Evolutionary conservation across 2,329 filamentous ascomycete genomes (phyloP).

Genomic region (Aspergillus fumigatus): DNA sequence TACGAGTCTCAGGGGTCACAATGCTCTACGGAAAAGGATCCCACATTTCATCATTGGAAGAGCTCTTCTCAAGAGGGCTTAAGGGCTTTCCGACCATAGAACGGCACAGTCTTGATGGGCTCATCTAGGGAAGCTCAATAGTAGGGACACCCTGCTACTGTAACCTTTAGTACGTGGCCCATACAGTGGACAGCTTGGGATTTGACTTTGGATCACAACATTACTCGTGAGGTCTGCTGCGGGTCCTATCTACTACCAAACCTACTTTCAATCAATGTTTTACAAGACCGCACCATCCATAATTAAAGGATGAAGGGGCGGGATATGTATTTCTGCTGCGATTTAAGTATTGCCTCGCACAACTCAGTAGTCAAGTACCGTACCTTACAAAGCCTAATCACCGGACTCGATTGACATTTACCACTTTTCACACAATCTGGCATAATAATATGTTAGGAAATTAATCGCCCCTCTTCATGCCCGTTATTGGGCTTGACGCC

Average conservation of each 20-base stretch:
- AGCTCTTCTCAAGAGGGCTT: background rate
- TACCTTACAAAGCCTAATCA: background rate
- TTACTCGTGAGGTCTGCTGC: background rate
- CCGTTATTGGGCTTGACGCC: background rate
- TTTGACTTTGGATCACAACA: background rate
- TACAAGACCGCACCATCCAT: too few relatives aligned
- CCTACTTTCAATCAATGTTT: background rate
- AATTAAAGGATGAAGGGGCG: background rate
- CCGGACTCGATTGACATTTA: too few relatives aligned
- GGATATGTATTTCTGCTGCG: too few relatives aligned
- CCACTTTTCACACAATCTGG: background rate
- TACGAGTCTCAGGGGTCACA: background rate
- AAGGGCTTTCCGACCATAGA: background rate
- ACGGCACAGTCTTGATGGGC: background rate
- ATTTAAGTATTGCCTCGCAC: too few relatives aligned
- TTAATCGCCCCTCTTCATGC: too few relatives aligned
- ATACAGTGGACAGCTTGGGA: background rate
- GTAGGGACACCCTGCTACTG: background rate
- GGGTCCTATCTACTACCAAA: background rate
- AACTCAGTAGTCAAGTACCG: background rate
- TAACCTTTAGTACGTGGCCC: background rate
- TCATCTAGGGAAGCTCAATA: background rate
- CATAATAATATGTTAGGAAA: too few relatives aligned
- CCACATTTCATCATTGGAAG: conserved; percentile 7
- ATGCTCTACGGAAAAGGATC: conserved; percentile 8